A percentile compares a stretch with the other conserved stretches of the same genome.
phyloP scores from a whole-genome alignment of 192 early-diverging fungal genomes.

The Backusella mclennaniae region DNA sequence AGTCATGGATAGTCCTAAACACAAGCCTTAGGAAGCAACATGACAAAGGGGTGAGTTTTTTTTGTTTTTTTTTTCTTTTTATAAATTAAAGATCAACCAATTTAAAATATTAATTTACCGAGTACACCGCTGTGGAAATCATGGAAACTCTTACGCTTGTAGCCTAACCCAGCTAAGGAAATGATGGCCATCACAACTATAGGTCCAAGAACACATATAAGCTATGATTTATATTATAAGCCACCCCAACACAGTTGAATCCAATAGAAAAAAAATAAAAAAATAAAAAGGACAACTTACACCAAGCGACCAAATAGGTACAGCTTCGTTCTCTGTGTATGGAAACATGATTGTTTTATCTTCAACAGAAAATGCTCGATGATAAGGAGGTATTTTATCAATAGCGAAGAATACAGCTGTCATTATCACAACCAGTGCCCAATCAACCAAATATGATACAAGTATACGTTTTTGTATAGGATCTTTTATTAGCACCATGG shows the following conservation, averaged over 20 bases:
- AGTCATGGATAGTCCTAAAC: constrained; percentile 43
- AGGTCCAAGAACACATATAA: constrained; percentile 40
- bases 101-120: constrained; percentile 20
- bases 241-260: background rate
- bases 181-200: constrained; percentile 34
- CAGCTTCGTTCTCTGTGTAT: constrained; percentile 39
- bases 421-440: constrained; percentile 53
- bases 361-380: constrained; percentile 68
- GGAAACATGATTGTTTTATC: constrained; percentile 68
- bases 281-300: background rate
- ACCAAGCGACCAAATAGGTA: constrained; percentile 40
- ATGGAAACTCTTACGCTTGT: constrained; percentile 31
- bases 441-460: constrained; percentile 20
- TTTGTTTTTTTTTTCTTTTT: background rate
- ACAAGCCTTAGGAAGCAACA: constrained; percentile 27
- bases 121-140: constrained; percentile 44
- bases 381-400: constrained; percentile 60
- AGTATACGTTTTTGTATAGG: background rate
- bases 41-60: background rate
- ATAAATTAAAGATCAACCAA: background rate
- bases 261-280: background rate
- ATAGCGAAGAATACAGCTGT: constrained; percentile 53
- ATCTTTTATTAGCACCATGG: background rate
- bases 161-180: constrained; percentile 12
- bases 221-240: constrained; percentile 11